Evolutionary conservation across 179 eudicot genomes (phyloP).

Genomic region (Camellia oleifera): DNA sequence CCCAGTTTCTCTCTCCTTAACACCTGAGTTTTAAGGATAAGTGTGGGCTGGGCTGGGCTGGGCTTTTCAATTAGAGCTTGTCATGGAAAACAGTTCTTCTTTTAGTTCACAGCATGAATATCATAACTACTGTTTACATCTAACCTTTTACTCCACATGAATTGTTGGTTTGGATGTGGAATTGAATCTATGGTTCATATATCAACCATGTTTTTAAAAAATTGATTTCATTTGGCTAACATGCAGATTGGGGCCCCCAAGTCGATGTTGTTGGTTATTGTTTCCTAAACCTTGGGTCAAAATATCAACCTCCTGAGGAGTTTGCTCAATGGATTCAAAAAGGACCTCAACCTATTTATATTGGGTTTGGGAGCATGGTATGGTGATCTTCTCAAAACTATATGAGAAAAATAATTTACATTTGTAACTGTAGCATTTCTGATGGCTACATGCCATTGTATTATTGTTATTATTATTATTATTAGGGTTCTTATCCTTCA

Average conservation of each 20-base stretch:
- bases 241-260: constrained; percentile 89
- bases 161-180: not conserved
- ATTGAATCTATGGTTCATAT: not conserved
- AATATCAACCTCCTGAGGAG: constrained; percentile 66
- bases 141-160: not conserved
- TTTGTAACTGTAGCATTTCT: constrained; percentile 16
- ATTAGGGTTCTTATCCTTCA: constrained; percentile 17
- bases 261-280: constrained; percentile 98
- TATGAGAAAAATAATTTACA: not conserved
- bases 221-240: constrained; percentile 19
- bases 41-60: no score
- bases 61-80: not conserved
- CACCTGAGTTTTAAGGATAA: no score
- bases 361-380: constrained; percentile 99
- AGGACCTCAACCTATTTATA: constrained; percentile 77
- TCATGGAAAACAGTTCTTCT: not conserved
- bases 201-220: constrained; percentile 2
- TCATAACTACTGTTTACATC: not conserved
- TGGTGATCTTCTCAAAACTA: constrained; percentile 9
- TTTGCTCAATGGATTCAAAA: constrained; percentile 71
- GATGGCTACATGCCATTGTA: constrained; percentile 37
- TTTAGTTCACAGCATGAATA: not conserved
- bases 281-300: constrained; percentile 73
- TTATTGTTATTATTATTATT: not conserved
- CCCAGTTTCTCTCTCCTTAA: no score